Base-by-base conservation (phyloP, 2,329 filamentous ascomycete species). In the Sporothrix variecibatus region DNA sequence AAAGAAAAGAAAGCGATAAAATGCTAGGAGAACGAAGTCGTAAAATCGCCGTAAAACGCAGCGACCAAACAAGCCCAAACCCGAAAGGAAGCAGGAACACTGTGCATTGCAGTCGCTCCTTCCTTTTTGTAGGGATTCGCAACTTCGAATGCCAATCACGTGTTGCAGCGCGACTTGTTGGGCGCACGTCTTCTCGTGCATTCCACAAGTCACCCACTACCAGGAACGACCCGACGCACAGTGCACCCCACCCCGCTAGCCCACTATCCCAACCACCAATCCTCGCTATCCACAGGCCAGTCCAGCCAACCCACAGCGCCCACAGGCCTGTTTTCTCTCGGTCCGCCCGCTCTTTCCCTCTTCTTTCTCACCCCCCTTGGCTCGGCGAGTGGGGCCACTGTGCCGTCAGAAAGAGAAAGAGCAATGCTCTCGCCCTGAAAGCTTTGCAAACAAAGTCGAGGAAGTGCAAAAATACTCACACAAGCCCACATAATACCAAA, bases 151-250 rank as follows among this genome's bases (percentile, higher is more conserved):
- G 46, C 38, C 23, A 53, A 28, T 71, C 69, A 71, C 69, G 69
- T 72, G 71, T 72, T 72, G 40, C 7, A 46, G 12, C 20, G 58
- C 46, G 58, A 72, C 71, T 31, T 65, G 17, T 17, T 11, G 2
- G 12, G 5, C 2, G 40, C 15, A 26, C 53, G 12, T 23, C 17
- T 72, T 72, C 71, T 72, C 28, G 40, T 40, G 58, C 58, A 26
- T 65, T 72, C 58, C 28, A 72, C 56, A 65, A 40, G 71, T 72
- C 71, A 65, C 71, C 23, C 71, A 46, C 71, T 60, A 71, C 17
- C 49, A 58, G 11, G 34, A 65, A 23, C 34, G 11, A 1, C 34
- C 31, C 17, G 56, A 62, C 58, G 23, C 46, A 51, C 65, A 46
- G 62, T 65, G 38, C 12, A 43, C 62, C 62, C 34, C 62, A 43